Percentiles rank a stretch among this genome's conserved stretches.
Conservation (phyloP, 345 rosid genomes). For the Raphanus sativus region DNA sequence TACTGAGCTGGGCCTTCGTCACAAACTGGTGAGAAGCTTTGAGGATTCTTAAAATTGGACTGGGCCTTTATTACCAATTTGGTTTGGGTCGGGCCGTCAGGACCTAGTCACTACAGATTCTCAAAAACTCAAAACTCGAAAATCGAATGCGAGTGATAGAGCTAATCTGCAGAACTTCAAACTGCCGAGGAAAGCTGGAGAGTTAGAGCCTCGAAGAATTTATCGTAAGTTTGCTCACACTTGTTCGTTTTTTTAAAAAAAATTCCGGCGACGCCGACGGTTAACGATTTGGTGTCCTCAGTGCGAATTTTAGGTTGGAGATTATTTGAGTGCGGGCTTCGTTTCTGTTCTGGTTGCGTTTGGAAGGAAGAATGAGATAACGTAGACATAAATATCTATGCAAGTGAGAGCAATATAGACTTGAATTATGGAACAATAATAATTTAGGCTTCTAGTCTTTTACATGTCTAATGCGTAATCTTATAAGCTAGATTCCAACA, state of each 20-base stretch:
- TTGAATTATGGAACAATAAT: background rate
- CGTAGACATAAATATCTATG: background rate
- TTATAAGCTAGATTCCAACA: background rate
- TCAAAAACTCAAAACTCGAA: too few species aligned
- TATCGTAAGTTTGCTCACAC: slow-evolving; percentile 7
- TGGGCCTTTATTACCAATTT: background rate
- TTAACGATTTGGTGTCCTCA: slow-evolving; percentile 2
- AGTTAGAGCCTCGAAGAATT: background rate
- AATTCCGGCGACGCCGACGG: background rate
- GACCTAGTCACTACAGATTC: too few species aligned
- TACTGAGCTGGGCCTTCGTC: slow-evolving; percentile 2
- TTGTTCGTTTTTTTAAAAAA: background rate
- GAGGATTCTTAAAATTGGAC: background rate
- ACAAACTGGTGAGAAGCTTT: background rate
- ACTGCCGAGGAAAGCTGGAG: background rate
- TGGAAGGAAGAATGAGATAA: background rate
- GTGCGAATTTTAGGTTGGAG: background rate
- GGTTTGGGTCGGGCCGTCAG: too few species aligned
- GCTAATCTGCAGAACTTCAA: background rate
- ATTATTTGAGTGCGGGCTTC: background rate
- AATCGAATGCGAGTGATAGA: too few species aligned
- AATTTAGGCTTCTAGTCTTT: slow-evolving; percentile 8
- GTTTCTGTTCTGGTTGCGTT: background rate
- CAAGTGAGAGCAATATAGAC: background rate
- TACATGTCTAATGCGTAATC: slow-evolving; percentile 16